phyloP scores from a whole-genome alignment of 345 rosid species.

The Citrus australasica region DNA sequence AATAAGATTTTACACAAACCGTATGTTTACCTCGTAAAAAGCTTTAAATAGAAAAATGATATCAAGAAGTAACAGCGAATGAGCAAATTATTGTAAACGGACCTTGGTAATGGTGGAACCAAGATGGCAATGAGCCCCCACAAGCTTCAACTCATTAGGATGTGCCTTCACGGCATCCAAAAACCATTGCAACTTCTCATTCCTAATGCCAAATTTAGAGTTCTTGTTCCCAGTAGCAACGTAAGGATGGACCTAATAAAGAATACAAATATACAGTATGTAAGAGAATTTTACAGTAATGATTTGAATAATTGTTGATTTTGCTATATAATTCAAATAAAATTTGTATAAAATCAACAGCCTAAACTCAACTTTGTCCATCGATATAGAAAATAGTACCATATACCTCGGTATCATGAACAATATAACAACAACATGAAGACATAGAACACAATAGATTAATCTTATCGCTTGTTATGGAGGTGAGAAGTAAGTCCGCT shows the following conservation, averaged over 20 bases:
- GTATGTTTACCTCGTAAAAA: neutral
- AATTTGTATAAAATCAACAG: neutral
- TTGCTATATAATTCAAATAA: neutral
- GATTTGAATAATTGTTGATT: neutral
- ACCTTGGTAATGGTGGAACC: constrained; percentile 99
- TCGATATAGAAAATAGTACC: neutral
- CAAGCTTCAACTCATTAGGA: constrained; percentile 84
- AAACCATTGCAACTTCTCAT: constrained; percentile 99
- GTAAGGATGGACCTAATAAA: constrained; percentile 84
- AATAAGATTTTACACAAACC: too few relatives aligned
- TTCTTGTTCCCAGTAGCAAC: constrained; percentile 97
- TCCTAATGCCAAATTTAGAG: constrained; percentile 98
- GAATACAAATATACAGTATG: neutral
- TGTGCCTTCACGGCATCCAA: constrained; percentile 91
- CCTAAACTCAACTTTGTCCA: neutral
- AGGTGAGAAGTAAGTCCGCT: neutral
- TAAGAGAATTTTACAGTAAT: neutral
- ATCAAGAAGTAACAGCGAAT: neutral
- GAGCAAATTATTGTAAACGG: neutral
- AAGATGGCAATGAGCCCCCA: constrained; percentile 97
- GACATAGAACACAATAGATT: neutral
- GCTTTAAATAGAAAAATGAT: neutral
- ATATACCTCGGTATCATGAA: neutral
- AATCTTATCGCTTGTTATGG: neutral
- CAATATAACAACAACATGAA: neutral